Base-by-base conservation (phyloP, 768 basidiomycete genomes). In the Podaxis sp. region DNA sequence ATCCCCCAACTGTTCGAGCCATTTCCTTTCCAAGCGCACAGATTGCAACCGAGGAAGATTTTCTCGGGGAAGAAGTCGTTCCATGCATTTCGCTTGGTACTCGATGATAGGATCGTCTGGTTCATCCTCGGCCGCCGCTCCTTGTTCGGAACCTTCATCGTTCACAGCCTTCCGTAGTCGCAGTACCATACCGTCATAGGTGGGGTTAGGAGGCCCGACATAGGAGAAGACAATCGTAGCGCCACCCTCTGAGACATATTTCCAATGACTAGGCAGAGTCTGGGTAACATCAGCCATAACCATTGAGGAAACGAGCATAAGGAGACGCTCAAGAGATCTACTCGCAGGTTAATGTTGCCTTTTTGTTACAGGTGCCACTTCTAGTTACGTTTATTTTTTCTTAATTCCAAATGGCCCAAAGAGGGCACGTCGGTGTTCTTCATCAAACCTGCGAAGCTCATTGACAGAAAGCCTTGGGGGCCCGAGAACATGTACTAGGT, bases 181-280 rank as follows among this genome's bases (percentile, higher is more conserved):
- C 25, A 98, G 79, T 1, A 92, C 89, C 43, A 77, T 91, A 9
- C 85, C 85, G 55, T 81, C 73, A 71, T 89, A 89, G 7, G 72
- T 61, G 2, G 81, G 72, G 65, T 84, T 73, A 6, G 70, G 54
- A 19, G 83, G 78, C 0, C 94, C 93, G 9, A 69, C 66, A 70
- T 96, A 96, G 7, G 91, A 86, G 73, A 95, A 93, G 15, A 98
- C 93, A 66, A 94, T 85, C 5, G 93, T 90, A 19, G 93, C 90
- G 19, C 91, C 93, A n/a, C 96, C 96, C 77, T 98, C 96, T 0
- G 93, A 88, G 22, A 94, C 76, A 71, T 98, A 98, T 65, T 71
- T 75, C 95, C 96, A 98, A 72, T 91, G 77, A 25, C 68, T 63
- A 6, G 81, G 77, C 5, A 65, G 65, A 6, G 81, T 82, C 29